Evolutionary conservation across 176 grass and related monocot species (phyloP), one percentile per base, ranked within the genome.

Genomic region (Musa troglodytarum): DNA sequence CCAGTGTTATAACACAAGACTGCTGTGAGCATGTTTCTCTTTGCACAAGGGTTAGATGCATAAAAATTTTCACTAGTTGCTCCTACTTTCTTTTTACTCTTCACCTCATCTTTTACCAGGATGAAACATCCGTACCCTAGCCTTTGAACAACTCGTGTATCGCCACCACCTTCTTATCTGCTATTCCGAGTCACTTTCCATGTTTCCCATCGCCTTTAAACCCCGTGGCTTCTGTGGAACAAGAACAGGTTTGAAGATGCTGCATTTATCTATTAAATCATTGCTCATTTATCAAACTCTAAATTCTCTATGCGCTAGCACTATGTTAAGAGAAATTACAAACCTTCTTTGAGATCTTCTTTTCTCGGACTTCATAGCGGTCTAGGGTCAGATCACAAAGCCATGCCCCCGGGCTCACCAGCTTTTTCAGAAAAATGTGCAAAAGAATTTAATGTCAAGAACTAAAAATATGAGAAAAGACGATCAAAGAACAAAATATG

Each of bases 181-280:
- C 81, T 88, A 92, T 73, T 96, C 93, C 0, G 93, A 96, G 79
- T 96, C 93, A 24, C 93, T 96, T 17, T 96, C 89, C 89, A 96
- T 86, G 63, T 86, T 87, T 29, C 88, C 87, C 89, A 96, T 92
- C 58, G 89, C 93, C 82, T 82, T 96, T 74, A 96, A 67, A 73
- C 93, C 93, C 79, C 87, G 88, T 24, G 93, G 89, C 55, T 81
- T 91, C 93, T 96, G 87, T 52, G 63, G 75, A 1, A 85, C 64
- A 74, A 68, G 77, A 65, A 61, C 17, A 17, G 29, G 20, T 81
- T 14, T 26, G 54, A 26, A 51, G 56, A 19, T 80, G 50, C 5
- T 28, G 54, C 43, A 19, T 25, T 17, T 2, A 17, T 22, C 24
- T 24, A 14, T 52, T 3, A 53, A 1, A 55, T 14, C 43, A 19